phyloP scores from a whole-genome alignment of 1,284 basidiomycete species.

The Mixia osmundae region DNA sequence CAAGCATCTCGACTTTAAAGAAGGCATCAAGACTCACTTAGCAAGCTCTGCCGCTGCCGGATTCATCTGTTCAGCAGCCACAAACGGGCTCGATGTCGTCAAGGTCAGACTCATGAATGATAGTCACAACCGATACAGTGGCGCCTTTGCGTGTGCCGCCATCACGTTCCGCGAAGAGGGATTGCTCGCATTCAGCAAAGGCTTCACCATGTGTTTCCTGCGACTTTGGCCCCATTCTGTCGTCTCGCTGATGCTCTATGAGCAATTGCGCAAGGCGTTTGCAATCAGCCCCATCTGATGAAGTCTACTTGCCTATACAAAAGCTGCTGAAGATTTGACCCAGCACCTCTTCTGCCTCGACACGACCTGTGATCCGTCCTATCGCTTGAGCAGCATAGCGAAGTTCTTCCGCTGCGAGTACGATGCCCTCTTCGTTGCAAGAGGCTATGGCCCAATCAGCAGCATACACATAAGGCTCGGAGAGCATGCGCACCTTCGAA shows the following conservation, averaged over 20 bases:
- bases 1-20: slow-evolving; percentile 12
- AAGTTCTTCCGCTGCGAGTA: slow-evolving; percentile 58
- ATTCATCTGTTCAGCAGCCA: slow-evolving; percentile 13
- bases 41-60: slow-evolving; percentile 15
- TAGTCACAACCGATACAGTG: slow-evolving; percentile 10
- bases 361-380: slow-evolving; percentile 47
- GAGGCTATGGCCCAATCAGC: no score
- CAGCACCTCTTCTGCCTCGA: slow-evolving; percentile 51
- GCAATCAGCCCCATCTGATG: no score
- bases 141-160: slow-evolving; percentile 12
- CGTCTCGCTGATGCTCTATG: slow-evolving; percentile 9
- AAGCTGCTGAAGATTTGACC: slow-evolving; percentile 60
- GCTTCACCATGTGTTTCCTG: slow-evolving; percentile 11
- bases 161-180: slow-evolving; percentile 15
- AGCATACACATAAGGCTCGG: no score
- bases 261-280: no score
- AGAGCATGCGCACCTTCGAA: slow-evolving; percentile 44
- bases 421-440: slow-evolving; percentile 46
- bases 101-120: slow-evolving; percentile 19
- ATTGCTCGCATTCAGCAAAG: slow-evolving; percentile 14
- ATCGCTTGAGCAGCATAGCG: slow-evolving; percentile 56
- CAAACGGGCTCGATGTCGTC: slow-evolving; percentile 16
- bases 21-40: slow-evolving; percentile 15
- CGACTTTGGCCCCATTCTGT: slow-evolving; percentile 16
- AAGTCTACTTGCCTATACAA: slow-evolving; percentile 49